phyloP scores from a whole-genome alignment of 495 filamentous ascomycete species.

The Poronia punctata region DNA sequence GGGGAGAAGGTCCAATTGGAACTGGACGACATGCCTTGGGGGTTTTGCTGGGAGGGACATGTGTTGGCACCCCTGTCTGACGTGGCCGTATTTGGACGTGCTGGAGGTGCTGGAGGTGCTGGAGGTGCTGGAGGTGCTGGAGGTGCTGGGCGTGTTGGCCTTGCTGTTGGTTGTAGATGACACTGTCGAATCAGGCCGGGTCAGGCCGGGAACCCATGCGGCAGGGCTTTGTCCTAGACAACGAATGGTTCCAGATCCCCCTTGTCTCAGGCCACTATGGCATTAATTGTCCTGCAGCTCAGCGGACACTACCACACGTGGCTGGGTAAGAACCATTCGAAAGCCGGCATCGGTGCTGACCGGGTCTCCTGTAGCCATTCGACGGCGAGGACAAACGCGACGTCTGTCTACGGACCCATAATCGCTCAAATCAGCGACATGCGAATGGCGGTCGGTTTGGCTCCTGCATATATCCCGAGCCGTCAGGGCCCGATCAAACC shows the following conservation, averaged over 20 bases:
- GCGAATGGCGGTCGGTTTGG: not conserved
- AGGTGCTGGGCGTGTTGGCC: too few species aligned
- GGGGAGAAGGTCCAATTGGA: conserved; percentile 4
- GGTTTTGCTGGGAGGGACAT: conserved; percentile 12
- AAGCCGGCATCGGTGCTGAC: too few species aligned
- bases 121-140: too few species aligned
- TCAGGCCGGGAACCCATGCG: conserved; percentile 8
- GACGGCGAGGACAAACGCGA: too few species aligned
- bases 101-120: too few species aligned
- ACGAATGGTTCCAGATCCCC: conserved; percentile 7
- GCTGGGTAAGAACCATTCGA: conserved; percentile 8
- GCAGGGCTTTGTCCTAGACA: conserved; percentile 1
- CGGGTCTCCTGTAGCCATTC: too few species aligned
- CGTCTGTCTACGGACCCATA: conserved; percentile 1
- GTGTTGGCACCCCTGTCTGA: conserved; percentile 11
- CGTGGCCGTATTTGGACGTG: conserved; percentile 12
- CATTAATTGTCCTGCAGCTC: not conserved
- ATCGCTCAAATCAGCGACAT: conserved; percentile 1
- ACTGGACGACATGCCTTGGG: conserved; percentile 3
- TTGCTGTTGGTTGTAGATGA: too few species aligned
- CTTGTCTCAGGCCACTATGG: conserved; percentile 5
- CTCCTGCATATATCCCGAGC: conserved; percentile 2
- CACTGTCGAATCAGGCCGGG: conserved; percentile 9
- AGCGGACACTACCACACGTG: conserved; percentile 6
- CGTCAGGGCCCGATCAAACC: not conserved